These are phyloP conservation scores for Enteropsectra breve DNA, from an alignment of 371 early-diverging fungal genomes.

Conservation along the genomic window DNA sequence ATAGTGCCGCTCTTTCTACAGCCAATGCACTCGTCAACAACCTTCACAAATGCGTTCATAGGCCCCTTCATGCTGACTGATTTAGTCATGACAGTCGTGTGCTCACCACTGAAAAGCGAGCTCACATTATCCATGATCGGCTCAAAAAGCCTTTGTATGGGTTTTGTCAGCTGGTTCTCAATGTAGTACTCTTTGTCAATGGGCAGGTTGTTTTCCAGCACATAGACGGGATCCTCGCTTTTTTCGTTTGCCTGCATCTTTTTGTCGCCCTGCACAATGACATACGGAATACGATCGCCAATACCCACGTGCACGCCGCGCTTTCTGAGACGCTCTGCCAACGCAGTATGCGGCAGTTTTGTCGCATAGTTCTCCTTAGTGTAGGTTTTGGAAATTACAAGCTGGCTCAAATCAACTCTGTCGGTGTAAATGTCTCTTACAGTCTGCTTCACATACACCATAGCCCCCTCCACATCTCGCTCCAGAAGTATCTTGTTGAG, in stretches of 20 bases:
- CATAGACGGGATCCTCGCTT: constrained; percentile 95
- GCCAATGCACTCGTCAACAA: constrained; percentile 76
- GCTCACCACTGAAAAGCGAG: constrained; percentile 69
- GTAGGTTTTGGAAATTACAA: constrained; percentile 91
- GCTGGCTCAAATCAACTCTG: constrained; percentile 84
- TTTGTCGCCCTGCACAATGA: constrained; percentile 79
- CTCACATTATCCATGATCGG: constrained; percentile 85
- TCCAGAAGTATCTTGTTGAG: constrained; percentile 80
- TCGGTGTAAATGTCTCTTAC: constrained; percentile 84
- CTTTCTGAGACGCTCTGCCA: constrained; percentile 86
- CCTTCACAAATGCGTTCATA: constrained; percentile 80
- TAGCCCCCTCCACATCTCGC: constrained; percentile 76
- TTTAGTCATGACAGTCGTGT: constrained; percentile 71
- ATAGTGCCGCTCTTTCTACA: constrained; percentile 77
- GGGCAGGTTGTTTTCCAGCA: constrained; percentile 89
- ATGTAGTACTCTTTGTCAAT: constrained; percentile 96
- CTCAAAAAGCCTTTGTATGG: constrained; percentile 88
- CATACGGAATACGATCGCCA: constrained; percentile 98
- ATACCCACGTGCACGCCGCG: constrained; percentile 67
- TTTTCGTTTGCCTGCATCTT: constrained; percentile 82
- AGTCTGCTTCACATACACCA: constrained; percentile 72
- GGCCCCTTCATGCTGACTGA: constrained; percentile 77
- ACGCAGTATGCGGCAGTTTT: constrained; percentile 89
- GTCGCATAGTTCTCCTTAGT: constrained; percentile 83
- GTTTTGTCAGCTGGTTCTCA: constrained; percentile 91